Base-by-base conservation (phyloP, 345 rosid species). In the Sapria himalayana region DNA sequence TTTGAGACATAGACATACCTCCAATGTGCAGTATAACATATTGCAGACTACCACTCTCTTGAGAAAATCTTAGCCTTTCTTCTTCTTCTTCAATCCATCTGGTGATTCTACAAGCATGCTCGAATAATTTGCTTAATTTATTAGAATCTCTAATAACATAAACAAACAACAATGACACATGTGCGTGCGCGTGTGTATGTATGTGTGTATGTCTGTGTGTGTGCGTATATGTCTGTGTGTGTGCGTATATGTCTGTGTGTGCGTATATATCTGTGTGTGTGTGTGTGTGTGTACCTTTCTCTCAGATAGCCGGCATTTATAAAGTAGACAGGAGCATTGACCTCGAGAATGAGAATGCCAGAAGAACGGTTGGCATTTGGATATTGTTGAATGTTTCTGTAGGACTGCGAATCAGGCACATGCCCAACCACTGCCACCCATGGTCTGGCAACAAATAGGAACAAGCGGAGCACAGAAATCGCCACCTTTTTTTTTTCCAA, bases 61-160 rank as follows among this genome's bases (percentile, higher is more conserved):
- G 73, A 0, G 58, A 49, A 31, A 56, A 60, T 52, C 54, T 71
- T 66, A 76, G n/a, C 51, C 45, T 66, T 1, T 74, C 81, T 57
- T 85, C 96, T 43, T 79, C 81, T 20, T 79, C 89, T 53, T 74
- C 67, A 7, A 79, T 61, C 96, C 96, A 85, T 57, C 93, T 74
- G 5, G 61, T 49, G 21, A 82, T 73, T 65, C 92, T 89, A 37
- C 12, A 37, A 37, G 15, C 13, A 31, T 7, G 23, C 33, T 5
- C 2, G 11, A 16, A n/a, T 10, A 9, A 23, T 9, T 25, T 5
- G n/a, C 3, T 50, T 11, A 51, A 27, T 15, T 37, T 18, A 9
- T 27, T 2, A 3, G 2, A 31, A n/a, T 13, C 15, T 27, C 15
- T 7, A 13, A 8, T 39, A 10, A 19, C 22, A 14, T 1, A 15